Conservation (phyloP, 2,329 filamentous ascomycete genomes). For the Dothistroma septosporum region DNA sequence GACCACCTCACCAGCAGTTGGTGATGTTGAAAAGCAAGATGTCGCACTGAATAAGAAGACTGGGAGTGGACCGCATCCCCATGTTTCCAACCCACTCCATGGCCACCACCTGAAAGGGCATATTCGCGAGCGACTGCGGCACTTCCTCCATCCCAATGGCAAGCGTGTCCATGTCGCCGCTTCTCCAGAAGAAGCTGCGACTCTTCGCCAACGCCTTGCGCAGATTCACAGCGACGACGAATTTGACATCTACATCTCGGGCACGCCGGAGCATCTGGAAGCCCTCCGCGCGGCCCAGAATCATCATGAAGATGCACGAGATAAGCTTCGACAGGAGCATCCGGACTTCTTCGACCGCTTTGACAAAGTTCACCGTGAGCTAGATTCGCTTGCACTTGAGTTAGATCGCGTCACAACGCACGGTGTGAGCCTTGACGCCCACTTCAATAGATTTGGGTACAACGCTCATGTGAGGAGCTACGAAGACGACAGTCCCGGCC, state of each 20-base stretch:
- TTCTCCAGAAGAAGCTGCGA: slow-evolving; percentile 53
- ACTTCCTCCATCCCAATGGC: slow-evolving; percentile 55
- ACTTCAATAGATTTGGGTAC: slow-evolving; percentile 62
- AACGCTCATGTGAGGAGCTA: slow-evolving; percentile 50
- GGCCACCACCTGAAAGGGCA: slow-evolving; percentile 12
- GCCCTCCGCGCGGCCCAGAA: slow-evolving; percentile 50
- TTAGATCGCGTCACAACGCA: slow-evolving; percentile 54
- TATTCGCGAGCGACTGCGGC: slow-evolving; percentile 43
- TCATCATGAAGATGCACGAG: slow-evolving; percentile 51
- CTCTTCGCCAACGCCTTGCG: slow-evolving; percentile 45
- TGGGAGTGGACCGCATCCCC: neutral
- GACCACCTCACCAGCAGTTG: slow-evolving; percentile 3
- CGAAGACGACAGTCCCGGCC: slow-evolving; percentile 25
- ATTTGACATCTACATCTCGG: slow-evolving; percentile 57
- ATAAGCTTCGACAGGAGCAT: slow-evolving; percentile 48
- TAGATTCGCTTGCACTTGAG: slow-evolving; percentile 52
- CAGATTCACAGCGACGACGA: slow-evolving; percentile 36
- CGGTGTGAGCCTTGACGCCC: slow-evolving; percentile 54
- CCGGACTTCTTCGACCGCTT: slow-evolving; percentile 54
- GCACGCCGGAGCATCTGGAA: slow-evolving; percentile 49
- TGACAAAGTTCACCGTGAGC: slow-evolving; percentile 52
- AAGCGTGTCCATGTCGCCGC: slow-evolving; percentile 54
- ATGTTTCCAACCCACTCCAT: neutral
- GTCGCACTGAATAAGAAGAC: neutral
- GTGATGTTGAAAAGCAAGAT: slow-evolving; percentile 13